Base-by-base conservation (phyloP, 2,329 filamentous ascomycete genomes). In the Sporothrix brasiliensis region DNA sequence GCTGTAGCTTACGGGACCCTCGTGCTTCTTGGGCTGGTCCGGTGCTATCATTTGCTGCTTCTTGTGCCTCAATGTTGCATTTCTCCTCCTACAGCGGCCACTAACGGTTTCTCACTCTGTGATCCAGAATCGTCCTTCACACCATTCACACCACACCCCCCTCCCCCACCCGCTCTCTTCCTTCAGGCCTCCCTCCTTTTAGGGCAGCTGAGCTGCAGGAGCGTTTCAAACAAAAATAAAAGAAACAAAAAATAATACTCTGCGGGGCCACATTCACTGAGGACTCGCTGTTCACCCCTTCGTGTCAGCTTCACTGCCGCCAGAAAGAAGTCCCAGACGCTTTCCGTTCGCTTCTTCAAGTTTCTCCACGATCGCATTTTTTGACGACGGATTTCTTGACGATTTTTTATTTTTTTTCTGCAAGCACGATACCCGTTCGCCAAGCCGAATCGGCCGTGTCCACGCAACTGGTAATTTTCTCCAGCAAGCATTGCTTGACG, bases 401-500 rank as follows among this genome's bases (percentile, higher is more conserved):
- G n/a, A 19, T 49, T 13, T 68, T 39, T 34, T 34, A 54, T 13
- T 10, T 9, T 54, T 14, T 27, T 50, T 41, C 52, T 58, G 21
- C 68, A 69, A 49, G 41, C 49, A 56, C 60, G 44, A 60, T 41
- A 67, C 19, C 39, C 60, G 52, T 61, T 70, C 63, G 65, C 53
- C 61, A 70, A 70, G 61, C 30, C 53, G 14, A 52, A 41, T 50
- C 52, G 24, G 13, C 54, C 21, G 39, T 60, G 27, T 53, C 53
- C 56, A 53, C 44, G 67, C 67, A 69, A 63, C 67, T 56, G 67
- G 67, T 68, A 47, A 61, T 53, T 53, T 44, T 41, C 34, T 63
- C 58, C 58, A 63, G 19, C 52, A 66, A 69, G 75, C 76, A 76
- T 76, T 44, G 58, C 75, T 75, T 74, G 67, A 44, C 16, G 74